Conservation (phyloP, 352 stramenopile species). For the Globisporangium emineosum region DNA sequence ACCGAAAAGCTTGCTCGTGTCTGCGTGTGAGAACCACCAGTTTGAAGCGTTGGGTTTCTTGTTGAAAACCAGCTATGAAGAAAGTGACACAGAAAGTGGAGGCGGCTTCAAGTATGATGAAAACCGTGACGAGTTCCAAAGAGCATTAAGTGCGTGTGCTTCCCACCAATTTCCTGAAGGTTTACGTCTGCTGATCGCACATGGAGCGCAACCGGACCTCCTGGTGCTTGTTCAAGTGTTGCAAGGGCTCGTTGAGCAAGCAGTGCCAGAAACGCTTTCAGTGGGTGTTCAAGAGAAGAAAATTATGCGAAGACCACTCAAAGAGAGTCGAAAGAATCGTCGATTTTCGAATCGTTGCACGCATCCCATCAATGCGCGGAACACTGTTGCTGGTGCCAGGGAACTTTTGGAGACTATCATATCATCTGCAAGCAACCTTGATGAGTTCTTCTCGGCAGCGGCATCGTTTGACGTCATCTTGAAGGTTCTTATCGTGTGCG, state of each 20-base stretch:
- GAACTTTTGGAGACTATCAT: constrained; percentile 32
- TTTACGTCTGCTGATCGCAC: constrained; percentile 32
- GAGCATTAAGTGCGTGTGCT: constrained; percentile 33
- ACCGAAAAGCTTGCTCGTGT: constrained; percentile 42
- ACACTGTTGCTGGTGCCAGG: constrained; percentile 11
- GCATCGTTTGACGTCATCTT: constrained; percentile 42
- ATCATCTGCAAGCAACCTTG: constrained; percentile 24
- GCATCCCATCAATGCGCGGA: background rate
- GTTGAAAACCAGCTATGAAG: constrained; percentile 14
- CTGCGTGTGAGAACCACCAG: constrained; percentile 35
- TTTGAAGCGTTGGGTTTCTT: constrained; percentile 37
- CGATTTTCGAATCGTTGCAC: background rate
- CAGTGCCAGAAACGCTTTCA: background rate
- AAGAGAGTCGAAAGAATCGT: background rate
- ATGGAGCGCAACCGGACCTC: constrained; percentile 32
- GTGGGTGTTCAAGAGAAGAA: background rate
- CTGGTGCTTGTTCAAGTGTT: constrained; percentile 31
- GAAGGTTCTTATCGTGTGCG: constrained; percentile 44
- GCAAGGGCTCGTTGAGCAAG: constrained; percentile 23
- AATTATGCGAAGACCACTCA: background rate
- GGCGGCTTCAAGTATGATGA: constrained; percentile 38
- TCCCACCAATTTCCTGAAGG: constrained; percentile 37
- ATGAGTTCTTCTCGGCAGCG: constrained; percentile 35
- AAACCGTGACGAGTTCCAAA: constrained; percentile 42
- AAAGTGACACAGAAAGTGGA: constrained; percentile 15